Evolutionary conservation across 345 rosid genomes (phyloP).

Genomic region (Salix purpurea): DNA sequence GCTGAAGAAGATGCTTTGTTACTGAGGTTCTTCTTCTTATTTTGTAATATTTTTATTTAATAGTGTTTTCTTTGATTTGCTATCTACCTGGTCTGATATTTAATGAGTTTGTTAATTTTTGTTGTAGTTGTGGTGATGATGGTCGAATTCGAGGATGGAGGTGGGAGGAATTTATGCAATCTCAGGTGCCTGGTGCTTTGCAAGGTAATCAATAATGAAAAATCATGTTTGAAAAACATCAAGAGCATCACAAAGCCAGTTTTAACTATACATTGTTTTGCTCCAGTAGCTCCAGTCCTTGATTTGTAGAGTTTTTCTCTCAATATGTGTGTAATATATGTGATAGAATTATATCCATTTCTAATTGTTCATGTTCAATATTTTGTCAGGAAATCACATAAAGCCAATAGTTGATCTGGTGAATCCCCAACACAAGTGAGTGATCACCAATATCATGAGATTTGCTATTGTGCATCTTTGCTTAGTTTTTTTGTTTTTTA

Average conservation of each 20-base stretch:
- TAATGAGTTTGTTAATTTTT: neutral
- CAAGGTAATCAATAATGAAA: constrained; percentile 41
- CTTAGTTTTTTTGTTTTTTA: neutral
- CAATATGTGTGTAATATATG: neutral
- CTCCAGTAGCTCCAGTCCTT: no score
- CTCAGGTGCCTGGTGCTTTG: constrained; percentile 34
- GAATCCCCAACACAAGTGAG: constrained; percentile 91
- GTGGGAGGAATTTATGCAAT: constrained; percentile 57
- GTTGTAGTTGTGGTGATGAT: constrained; percentile 90
- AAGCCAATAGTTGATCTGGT: constrained; percentile 64
- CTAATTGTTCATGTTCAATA: neutral
- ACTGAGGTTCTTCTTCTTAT: constrained; percentile 48
- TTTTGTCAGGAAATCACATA: constrained; percentile 50
- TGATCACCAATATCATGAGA: neutral
- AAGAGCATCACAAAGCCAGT: neutral
- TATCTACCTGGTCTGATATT: neutral
- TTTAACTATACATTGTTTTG: no score
- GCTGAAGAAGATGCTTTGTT: constrained; percentile 57
- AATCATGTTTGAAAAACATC: neutral
- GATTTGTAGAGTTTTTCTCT: neutral
- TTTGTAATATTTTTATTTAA: neutral
- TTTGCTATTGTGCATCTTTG: neutral
- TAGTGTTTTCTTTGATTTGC: neutral
- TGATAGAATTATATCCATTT: neutral
- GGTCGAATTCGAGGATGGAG: constrained; percentile 88